Evolutionary conservation across 2,329 filamentous ascomycete genomes (phyloP).

Genomic region (Calonectria ilicicola): DNA sequence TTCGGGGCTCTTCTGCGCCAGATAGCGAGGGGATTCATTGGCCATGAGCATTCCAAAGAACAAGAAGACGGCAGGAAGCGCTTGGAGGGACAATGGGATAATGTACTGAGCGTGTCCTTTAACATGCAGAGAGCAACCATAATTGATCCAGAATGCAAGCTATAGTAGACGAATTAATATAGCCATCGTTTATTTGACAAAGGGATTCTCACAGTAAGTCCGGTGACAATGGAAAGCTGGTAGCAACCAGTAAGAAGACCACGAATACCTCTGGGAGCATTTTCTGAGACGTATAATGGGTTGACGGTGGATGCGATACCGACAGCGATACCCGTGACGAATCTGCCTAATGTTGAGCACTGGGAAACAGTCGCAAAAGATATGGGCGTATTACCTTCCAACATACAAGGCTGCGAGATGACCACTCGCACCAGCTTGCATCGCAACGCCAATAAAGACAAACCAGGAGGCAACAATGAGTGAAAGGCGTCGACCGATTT

Average conservation of each 20-base stretch:
- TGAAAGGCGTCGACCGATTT: constrained; percentile 19
- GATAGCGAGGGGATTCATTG: constrained; percentile 74
- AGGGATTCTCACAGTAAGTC: neutral
- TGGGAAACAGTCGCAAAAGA: neutral
- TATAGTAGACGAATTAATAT: neutral
- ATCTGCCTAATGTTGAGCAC: neutral
- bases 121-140: constrained; percentile 18
- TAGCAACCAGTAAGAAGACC: constrained; percentile 11
- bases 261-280: constrained; percentile 12
- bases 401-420: constrained; percentile 15
- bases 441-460: constrained; percentile 2
- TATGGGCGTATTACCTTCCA: neutral
- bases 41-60: constrained; percentile 71
- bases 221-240: constrained; percentile 13
- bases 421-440: constrained; percentile 11
- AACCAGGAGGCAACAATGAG: constrained; percentile 2
- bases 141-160: constrained; percentile 31
- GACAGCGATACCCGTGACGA: constrained; percentile 12
- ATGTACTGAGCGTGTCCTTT: constrained; percentile 21
- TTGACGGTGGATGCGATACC: constrained; percentile 18
- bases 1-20: constrained; percentile 73
- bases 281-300: constrained; percentile 16
- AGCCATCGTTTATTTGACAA: too few relatives aligned
- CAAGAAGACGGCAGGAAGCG: constrained; percentile 70
- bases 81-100: constrained; percentile 72